Percentiles rank a stretch among this genome's conserved stretches.
These are phyloP conservation scores for Colletotrichum sp. DNA, from an alignment of 2,329 filamentous ascomycete genomes.

Conservation along the genomic window DNA sequence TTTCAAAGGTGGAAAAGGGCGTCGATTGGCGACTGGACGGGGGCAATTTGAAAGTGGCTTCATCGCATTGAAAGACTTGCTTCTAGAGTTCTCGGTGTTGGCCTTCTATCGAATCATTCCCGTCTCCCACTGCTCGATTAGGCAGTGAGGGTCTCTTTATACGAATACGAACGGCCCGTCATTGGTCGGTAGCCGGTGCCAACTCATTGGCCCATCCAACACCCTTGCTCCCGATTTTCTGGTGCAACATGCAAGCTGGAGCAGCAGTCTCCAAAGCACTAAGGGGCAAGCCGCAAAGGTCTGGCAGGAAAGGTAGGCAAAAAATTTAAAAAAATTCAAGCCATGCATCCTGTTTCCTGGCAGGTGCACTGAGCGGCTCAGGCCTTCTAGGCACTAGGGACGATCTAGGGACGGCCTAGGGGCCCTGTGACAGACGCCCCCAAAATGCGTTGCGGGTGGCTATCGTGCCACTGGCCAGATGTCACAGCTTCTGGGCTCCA, in stretches of 20 bases:
- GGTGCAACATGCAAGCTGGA: conserved; percentile 2
- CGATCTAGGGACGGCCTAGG: background rate
- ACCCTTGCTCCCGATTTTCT: conserved; percentile 8
- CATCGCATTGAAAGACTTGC: conserved; percentile 10
- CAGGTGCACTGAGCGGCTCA: background rate
- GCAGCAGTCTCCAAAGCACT: background rate
- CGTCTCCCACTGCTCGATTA: conserved; percentile 2
- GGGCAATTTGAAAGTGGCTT: conserved; percentile 13
- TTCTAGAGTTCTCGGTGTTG: background rate
- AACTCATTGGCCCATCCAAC: background rate
- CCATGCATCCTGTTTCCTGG: background rate
- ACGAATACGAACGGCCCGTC: conserved; percentile 21
- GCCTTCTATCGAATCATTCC: conserved; percentile 18
- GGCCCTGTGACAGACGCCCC: background rate
- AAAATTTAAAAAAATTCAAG: background rate
- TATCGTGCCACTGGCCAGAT: background rate
- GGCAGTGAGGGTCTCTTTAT: conserved; percentile 7
- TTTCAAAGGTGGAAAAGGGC: background rate
- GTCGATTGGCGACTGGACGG: background rate
- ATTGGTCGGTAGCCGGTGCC: conserved; percentile 13
- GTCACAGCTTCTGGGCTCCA: background rate
- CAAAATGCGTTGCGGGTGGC: background rate
- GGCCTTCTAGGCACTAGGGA: background rate
- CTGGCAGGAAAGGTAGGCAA: no score
- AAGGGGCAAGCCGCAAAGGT: background rate